These are phyloP conservation scores for Apiospora malaysiana DNA, from an alignment of 2,329 filamentous ascomycete species.

Conservation along the genomic window DNA sequence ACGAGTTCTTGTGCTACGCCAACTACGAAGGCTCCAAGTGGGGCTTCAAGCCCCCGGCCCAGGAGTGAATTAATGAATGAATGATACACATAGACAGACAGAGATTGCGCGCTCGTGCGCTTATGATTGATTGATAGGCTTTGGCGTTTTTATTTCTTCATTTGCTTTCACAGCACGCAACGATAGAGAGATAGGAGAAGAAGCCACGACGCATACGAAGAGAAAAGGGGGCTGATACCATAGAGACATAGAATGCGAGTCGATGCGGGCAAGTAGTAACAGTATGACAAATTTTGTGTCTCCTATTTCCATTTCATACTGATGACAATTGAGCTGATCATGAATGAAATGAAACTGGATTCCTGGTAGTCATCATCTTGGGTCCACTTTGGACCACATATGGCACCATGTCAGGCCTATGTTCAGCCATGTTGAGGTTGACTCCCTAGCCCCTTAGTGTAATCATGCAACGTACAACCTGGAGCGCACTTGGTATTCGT, in stretches of 20 bases:
- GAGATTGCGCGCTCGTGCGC: neutral
- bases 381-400: too few species aligned
- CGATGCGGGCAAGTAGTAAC: too few species aligned
- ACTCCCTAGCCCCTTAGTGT: too few species aligned
- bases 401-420: too few species aligned
- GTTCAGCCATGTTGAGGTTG: too few species aligned
- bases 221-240: neutral
- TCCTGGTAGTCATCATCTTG: too few species aligned
- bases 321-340: neutral
- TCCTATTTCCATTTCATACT: neutral
- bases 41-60: constrained; percentile 38
- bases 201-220: neutral
- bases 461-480: too few species aligned
- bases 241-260: neutral
- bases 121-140: neutral
- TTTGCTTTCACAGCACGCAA: neutral
- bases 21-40: constrained; percentile 72
- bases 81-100: neutral
- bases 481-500: too few species aligned
- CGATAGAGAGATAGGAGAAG: neutral
- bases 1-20: constrained; percentile 81
- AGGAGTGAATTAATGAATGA: neutral
- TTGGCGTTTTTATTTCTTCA: neutral
- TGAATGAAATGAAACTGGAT: too few species aligned
- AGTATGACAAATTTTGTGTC: too few species aligned